Evolutionary conservation across 164 flowering plant genomes (phyloP), one percentile per base, ranked within the genome.

Genomic region (Pachysandra terminalis): DNA sequence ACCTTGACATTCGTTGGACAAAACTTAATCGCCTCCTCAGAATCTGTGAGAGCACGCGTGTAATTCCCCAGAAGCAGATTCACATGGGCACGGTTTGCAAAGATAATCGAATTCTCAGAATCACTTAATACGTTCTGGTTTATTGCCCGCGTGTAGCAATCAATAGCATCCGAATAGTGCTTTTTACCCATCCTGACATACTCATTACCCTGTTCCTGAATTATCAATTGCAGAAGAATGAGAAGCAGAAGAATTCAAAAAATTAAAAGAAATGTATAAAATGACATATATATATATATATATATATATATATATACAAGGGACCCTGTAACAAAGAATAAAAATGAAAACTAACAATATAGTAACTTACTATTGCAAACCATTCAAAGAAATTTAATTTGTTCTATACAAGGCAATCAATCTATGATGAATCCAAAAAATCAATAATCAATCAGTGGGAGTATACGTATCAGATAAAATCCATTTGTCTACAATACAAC

Each of bases 61-160:
- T 83, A 78, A 59, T 95, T 95, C 54, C 97, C 98, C 27, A 95
- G 71, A 19, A 91, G 84, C 23, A 92, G 71, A 78, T 95, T 95
- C 8, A 91, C 98, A 80, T 89, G 98, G 19, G 97, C 92, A 67
- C 98, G 81, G 76, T 95, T 95, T 21, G 98, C 74, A 79, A 65
- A 90, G 28, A 95, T 68, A 69, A 86, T 54, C 8, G 98, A 91
- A 45, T 41, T 84, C 69, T 91, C 96, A 27, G 85, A 63, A 37
- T 84, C 89, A 63, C 78, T 76, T 56, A 89, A 78, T 32, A 64
- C 89, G 61, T 89, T 83, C 82, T 95, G 98, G 67, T 90, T 85
- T 28, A 91, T 86, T 22, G 98, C 96, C 71, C 87, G 85, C 0
- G 96, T 90, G 72, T 95, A 95, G 76, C 94, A 86, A 75, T 86